Evolutionary conservation across 225 moss, liverwort and hornwort species (phyloP), one percentile per base, ranked within the genome.

Genomic region (Sphagnum tenellum): DNA sequence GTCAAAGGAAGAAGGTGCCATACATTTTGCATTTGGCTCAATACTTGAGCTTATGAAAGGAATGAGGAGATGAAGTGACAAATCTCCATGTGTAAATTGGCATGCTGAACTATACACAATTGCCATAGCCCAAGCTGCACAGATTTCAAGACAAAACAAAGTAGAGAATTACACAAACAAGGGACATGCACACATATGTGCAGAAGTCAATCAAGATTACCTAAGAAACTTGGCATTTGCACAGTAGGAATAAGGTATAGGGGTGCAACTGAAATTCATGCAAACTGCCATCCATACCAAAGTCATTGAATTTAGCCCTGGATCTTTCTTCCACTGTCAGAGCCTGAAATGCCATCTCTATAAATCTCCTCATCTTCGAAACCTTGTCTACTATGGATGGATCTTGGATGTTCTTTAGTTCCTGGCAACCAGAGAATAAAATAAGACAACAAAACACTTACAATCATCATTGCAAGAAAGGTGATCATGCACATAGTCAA

Each of bases 51-150:
- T 67, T 49, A 69, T 62, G 73, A 79, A 77, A 12, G 82, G 82
- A 69, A 76, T 67, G 59, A 82, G 63, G 56, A 79, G 61, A 68
- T 67, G 77, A n/a, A 55, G 50, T 68, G 66, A 48, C 44, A 76
- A 79, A 3, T 61, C 54, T 55, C 70, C 72, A 8, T 65, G 60
- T 57, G 51, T 5, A 57, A 88, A 66, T 77, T 84, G 83, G 71
- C 89, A 89, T 58, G 76, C 82, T 70, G 86, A 85, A 73, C 89
- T 95, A 46, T 88, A 95, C 47, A 88, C 89, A 51, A 87, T 75
- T 49, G 95, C 89, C 74, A 95, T 78, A 47, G 92, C 87, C 92
- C 95, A 92, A 73, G 84, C 91, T 94, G 83, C 78, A 74, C 11
- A 56, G n/a, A 64, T 49, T n/a, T 29, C 29, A 29, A 29, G 29